Percentiles rank a stretch among this genome's conserved stretches.
Evolutionary conservation across 805 yeast genomes (phyloP).

Genomic region (Groenewaldozyma salmanticensis): DNA sequence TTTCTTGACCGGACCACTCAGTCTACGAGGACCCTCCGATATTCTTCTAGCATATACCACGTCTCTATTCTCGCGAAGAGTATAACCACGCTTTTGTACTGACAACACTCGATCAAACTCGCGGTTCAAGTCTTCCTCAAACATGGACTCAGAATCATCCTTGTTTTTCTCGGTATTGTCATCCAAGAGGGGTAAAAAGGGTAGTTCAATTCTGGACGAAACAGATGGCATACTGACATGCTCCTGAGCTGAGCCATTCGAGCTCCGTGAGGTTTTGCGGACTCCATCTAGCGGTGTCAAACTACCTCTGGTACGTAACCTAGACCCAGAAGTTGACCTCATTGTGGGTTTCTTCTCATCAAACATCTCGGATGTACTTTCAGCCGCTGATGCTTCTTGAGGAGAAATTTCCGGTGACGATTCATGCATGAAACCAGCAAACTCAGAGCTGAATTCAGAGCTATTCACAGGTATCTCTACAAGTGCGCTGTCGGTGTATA

Average conservation of each 20-base stretch:
- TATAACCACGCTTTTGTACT: conserved; percentile 19
- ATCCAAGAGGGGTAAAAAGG: conserved; percentile 12
- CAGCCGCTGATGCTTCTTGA: not conserved
- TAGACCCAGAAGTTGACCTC: conserved; percentile 15
- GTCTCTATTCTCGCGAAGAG: conserved; percentile 15
- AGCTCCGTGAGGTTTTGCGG: conserved; percentile 4
- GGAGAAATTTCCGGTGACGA: not conserved
- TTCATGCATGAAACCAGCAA: not conserved
- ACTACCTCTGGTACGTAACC: conserved; percentile 13
- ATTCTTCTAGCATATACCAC: conserved; percentile 15
- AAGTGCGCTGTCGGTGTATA: not conserved
- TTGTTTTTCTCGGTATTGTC: conserved; percentile 6
- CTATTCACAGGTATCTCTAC: too few relatives aligned
- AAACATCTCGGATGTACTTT: not conserved
- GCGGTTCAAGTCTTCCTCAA: conserved; percentile 16
- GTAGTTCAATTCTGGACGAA: conserved; percentile 9
- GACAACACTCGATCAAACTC: conserved; percentile 18
- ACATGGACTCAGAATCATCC: conserved; percentile 15
- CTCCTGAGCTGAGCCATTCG: not conserved
- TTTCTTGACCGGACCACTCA: conserved; percentile 17
- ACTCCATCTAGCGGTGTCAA: conserved; percentile 16
- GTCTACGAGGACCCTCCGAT: conserved; percentile 7
- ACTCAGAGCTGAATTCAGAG: conserved; percentile 1
- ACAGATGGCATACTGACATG: not conserved
- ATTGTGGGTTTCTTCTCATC: conserved; percentile 9